Evolutionary conservation across 495 filamentous ascomycete genomes (phyloP), one percentile per base, ranked within the genome.

Genomic region (Trichoderma erinaceum): DNA sequence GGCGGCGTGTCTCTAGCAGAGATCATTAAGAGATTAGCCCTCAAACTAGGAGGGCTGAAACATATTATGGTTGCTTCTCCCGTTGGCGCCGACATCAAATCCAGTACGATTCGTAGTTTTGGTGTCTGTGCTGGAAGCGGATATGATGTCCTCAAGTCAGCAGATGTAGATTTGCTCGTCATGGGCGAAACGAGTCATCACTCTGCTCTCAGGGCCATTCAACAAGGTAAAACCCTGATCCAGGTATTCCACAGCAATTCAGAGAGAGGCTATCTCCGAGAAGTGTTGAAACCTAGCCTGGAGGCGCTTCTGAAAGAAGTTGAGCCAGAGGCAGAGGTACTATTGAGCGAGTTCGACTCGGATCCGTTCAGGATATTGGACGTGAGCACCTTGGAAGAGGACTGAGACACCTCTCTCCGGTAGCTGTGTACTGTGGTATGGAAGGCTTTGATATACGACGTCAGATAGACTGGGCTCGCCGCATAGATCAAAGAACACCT

Each of bases 161-260:
- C 87, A 21, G 80, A 84, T 29, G 83, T 89, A 4, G 92, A 97
- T 74, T 78, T 97, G 32, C 77, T 93, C 0, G 90, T 98, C 68
- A 98, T 94, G 0, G 95, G 95, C 10, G 95, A 99, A 75, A 85
- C 98, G 84, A 89, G 86, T 66, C 95, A 99, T 75, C 95, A 99
- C 74, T 89, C 95, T 68, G 90, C 94, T 13, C 83, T 99, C 50
- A 86, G 90, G 41, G 89, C 91, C 27, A 92, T 89, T 38, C 94
- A 97, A 82, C 83, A 85, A n/a, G 95, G 95, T n/a, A 88, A 89
- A 68, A 87, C 84, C 67, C 92, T 97, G 0, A 84, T 99, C 67
- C 88, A 89, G 10, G 83, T 95, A 38, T 93, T 96, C 69, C 95
- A 99, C 76, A 92, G 89, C 69, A 97, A 98, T 78, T 93, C 89